phyloP scores from a whole-genome alignment of 768 basidiomycete genomes.

The Boletus subcaerulescens region DNA sequence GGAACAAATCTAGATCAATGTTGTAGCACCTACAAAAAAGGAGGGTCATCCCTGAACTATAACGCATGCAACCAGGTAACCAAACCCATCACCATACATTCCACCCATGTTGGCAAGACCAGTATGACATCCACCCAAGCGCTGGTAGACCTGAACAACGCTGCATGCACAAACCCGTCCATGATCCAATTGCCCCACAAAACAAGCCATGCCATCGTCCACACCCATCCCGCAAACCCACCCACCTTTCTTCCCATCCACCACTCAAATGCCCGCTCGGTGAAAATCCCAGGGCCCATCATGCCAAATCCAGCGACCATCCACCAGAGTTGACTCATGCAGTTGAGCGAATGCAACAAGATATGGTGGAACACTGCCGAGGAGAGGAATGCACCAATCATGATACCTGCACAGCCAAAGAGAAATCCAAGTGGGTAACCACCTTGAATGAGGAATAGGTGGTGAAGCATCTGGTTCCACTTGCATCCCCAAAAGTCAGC shows the following conservation, averaged over 20 bases:
- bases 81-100: not conserved
- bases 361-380: not conserved
- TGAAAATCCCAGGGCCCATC: not conserved
- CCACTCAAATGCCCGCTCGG: not conserved
- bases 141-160: not conserved
- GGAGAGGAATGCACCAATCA: not conserved
- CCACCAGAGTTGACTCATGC: not conserved
- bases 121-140: not conserved
- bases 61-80: not conserved
- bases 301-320: not conserved
- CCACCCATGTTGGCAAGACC: not conserved
- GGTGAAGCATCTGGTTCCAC: not conserved
- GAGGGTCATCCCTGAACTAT: too few relatives aligned
- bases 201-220: not conserved
- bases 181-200: not conserved
- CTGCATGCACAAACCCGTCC: not conserved
- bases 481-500: not conserved
- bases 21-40: too few relatives aligned
- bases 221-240: not conserved
- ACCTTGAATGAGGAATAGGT: not conserved
- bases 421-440: not conserved
- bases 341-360: not conserved
- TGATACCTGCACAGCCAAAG: not conserved
- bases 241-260: not conserved
- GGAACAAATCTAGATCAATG: too few relatives aligned